phyloP scores from a whole-genome alignment of 768 basidiomycete species.

The Podaxis carcinomalis region DNA sequence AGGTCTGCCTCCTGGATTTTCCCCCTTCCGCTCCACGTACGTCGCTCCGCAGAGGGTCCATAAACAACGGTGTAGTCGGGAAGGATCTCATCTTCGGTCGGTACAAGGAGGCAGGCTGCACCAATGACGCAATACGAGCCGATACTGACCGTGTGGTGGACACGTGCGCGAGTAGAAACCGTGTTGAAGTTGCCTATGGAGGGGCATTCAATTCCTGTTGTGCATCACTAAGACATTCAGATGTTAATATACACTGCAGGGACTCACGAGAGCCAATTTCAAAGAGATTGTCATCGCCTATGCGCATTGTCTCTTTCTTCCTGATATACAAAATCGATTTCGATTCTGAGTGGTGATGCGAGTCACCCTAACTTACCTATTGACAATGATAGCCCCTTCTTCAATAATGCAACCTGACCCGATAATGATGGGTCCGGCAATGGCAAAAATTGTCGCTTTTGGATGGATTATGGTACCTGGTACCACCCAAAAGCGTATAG shows the following conservation, averaged over 20 bases:
- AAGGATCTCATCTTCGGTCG: constrained; percentile 71
- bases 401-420: constrained; percentile 89
- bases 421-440: constrained; percentile 87
- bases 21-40: constrained; percentile 84
- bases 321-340: constrained; percentile 23
- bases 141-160: constrained; percentile 79
- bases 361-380: constrained; percentile 45
- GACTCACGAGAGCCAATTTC: constrained; percentile 89
- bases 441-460: constrained; percentile 89
- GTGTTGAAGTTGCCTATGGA: constrained; percentile 84
- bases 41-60: constrained; percentile 67
- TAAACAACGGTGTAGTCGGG: constrained; percentile 84
- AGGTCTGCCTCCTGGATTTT: constrained; percentile 80
- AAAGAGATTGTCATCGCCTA: constrained; percentile 92
- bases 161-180: constrained; percentile 76
- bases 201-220: constrained; percentile 79
- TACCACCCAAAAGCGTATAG: background rate
- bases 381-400: constrained; percentile 86
- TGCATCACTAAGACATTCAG: background rate
- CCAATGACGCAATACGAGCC: constrained; percentile 81
- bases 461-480: constrained; percentile 87
- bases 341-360: background rate
- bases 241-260: background rate
- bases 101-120: constrained; percentile 74
- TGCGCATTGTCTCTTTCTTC: constrained; percentile 82